These are phyloP conservation scores for Wallacemonas sp. DNA, from an alignment of 208 protist genomes.

Conservation along the genomic window DNA sequence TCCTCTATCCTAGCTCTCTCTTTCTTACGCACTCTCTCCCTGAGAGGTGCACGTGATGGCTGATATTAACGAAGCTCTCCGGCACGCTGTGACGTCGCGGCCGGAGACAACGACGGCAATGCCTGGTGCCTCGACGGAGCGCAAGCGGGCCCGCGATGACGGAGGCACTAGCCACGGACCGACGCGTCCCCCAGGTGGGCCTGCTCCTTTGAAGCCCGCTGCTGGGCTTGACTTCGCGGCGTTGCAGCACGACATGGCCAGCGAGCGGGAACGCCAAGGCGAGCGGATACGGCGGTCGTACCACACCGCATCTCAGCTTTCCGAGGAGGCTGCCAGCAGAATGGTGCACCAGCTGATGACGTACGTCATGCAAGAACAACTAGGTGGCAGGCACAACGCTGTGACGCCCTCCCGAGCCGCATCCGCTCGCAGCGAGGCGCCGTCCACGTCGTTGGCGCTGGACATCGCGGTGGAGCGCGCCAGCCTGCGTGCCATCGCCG, in stretches of 20 bases:
- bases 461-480: slow-evolving; percentile 40
- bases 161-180: neutral
- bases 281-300: slow-evolving; percentile 17
- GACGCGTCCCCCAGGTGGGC: neutral
- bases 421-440: slow-evolving; percentile 16
- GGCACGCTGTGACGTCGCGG: neutral
- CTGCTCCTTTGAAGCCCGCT: slow-evolving; percentile 5
- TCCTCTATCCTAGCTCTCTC: neutral
- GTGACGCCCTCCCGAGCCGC: neutral
- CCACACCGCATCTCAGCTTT: slow-evolving; percentile 18
- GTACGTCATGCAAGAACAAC: slow-evolving; percentile 53
- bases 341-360: slow-evolving; percentile 54
- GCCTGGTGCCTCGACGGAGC: neutral
- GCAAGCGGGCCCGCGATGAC: slow-evolving; percentile 19
- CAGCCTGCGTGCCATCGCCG: slow-evolving; percentile 5
- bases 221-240: slow-evolving; percentile 25
- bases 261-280: slow-evolving; percentile 19
- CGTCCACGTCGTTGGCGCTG: slow-evolving; percentile 16
- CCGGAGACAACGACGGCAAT: neutral
- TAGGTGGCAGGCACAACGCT: slow-evolving; percentile 66
- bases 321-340: slow-evolving; percentile 24
- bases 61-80: slow-evolving; percentile 15
- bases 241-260: slow-evolving; percentile 20
- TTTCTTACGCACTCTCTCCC: neutral
- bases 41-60: neutral